phyloP scores from a whole-genome alignment of 2,329 filamentous ascomycete genomes.

The Fusarium avenaceum region DNA sequence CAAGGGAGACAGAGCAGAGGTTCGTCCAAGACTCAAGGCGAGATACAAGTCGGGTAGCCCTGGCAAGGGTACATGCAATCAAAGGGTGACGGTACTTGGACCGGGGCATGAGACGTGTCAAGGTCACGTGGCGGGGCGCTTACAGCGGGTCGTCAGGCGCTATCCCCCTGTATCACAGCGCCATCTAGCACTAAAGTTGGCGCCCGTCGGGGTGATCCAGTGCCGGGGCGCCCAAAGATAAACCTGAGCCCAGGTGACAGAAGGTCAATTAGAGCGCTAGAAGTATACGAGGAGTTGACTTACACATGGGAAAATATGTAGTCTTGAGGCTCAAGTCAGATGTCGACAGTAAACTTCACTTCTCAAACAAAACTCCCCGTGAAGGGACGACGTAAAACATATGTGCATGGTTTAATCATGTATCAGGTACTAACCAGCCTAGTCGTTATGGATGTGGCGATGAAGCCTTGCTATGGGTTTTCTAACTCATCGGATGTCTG shows the following conservation, averaged over 20 bases:
- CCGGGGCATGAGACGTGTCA: slow-evolving; percentile 44
- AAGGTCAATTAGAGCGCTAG: neutral
- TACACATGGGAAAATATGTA: neutral
- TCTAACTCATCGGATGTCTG: slow-evolving; percentile 25
- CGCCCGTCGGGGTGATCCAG: slow-evolving; percentile 37
- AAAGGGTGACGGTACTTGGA: slow-evolving; percentile 46
- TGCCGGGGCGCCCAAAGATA: slow-evolving; percentile 2
- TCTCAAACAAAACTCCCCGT: neutral
- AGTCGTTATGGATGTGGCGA: slow-evolving; percentile 27
- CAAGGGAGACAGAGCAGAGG: slow-evolving; percentile 43
- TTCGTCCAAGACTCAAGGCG: slow-evolving; percentile 45
- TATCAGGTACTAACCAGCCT: slow-evolving; percentile 18
- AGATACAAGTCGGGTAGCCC: slow-evolving; percentile 46
- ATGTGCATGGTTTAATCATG: slow-evolving; percentile 28
- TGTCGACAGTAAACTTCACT: slow-evolving; percentile 9
- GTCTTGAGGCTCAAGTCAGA: neutral
- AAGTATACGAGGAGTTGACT: neutral
- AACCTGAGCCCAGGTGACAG: neutral
- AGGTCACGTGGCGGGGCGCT: slow-evolving; percentile 45
- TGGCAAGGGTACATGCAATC: slow-evolving; percentile 47
- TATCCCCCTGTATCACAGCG: slow-evolving; percentile 44
- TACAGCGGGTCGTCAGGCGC: slow-evolving; percentile 41
- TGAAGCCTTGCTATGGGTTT: slow-evolving; percentile 32
- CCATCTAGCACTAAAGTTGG: slow-evolving; percentile 47
- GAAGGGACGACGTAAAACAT: neutral